phyloP scores from a whole-genome alignment of 768 basidiomycete genomes.

The Trametes cinnabarina region DNA sequence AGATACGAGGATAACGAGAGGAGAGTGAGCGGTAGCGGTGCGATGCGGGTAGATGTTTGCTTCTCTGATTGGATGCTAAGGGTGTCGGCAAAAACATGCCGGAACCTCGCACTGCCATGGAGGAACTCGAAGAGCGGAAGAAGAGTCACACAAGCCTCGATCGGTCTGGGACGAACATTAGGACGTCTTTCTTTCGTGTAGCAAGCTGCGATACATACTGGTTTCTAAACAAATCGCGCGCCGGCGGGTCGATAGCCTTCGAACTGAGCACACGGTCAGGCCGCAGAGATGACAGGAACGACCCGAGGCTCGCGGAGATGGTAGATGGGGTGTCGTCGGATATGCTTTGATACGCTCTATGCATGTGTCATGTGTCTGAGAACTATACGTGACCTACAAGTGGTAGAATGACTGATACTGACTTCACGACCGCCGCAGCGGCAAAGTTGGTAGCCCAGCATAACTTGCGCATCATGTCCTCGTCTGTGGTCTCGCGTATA shows the following conservation, averaged over 20 bases:
- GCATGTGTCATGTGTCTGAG: background rate
- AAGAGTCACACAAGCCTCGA: conserved; percentile 56
- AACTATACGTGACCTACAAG: too few species aligned
- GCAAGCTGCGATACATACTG: conserved; percentile 38
- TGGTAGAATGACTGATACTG: conserved; percentile 14
- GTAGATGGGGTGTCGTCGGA: conserved; percentile 52
- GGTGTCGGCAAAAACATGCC: conserved; percentile 42
- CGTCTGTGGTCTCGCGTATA: conserved; percentile 47
- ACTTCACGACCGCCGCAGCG: conserved; percentile 52
- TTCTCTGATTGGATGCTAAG: conserved; percentile 21
- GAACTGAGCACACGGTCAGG: conserved; percentile 53
- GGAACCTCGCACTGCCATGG: conserved; percentile 48
- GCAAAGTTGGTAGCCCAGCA: conserved; percentile 57
- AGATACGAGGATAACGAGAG: conserved; percentile 64
- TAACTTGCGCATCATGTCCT: conserved; percentile 53
- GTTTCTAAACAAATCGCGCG: conserved; percentile 53
- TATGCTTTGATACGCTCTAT: conserved; percentile 56
- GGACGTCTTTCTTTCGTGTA: background rate
- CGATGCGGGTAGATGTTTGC: conserved; percentile 23
- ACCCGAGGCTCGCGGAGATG: conserved; percentile 49
- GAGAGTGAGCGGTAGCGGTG: conserved; percentile 46
- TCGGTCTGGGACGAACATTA: conserved; percentile 45
- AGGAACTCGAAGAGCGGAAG: conserved; percentile 64
- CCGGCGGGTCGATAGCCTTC: conserved; percentile 45
- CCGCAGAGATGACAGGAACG: conserved; percentile 50